Base-by-base conservation (phyloP, 352 stramenopile species). In the Pythium sukuiense region DNA sequence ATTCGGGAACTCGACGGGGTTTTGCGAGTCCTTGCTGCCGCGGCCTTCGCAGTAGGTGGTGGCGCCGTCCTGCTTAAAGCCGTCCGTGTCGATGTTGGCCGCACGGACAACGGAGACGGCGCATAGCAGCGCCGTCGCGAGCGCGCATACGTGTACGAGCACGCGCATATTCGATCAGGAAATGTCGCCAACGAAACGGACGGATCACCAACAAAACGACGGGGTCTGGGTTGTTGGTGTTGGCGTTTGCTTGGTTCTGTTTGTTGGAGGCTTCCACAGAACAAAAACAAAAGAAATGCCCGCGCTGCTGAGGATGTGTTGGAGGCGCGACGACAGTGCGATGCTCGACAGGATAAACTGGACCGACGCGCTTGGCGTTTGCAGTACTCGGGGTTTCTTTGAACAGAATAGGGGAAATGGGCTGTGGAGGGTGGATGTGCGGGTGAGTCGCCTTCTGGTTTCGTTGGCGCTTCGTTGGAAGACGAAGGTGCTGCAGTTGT, bases 11-110 rank as follows among this genome's bases (percentile, higher is more conserved):
- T 32, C 72, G 29, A 68, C 70, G 12, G 54, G 20, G 9, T 43
- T 43, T 18, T 43, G 37, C 37, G 37, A 43, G 12, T 43, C 37
- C 37, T 55, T 67, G 33, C 37, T 41, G 33, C 57, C 72, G 20
- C 86, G 60, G 58, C 83, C 85, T 73, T 90, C 77, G 68, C 85
- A 93, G 68, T 93, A 93, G 8, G 85, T 93, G 26, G 80, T 88
- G 5, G 65, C 32, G 37, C 85, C 83, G 55, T 93, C 81, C 45
- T 80, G 67, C 27, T 70, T 76, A 59, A 88, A 93, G 14, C 81
- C 83, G 16, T 65, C 62, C 52, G 73, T 74, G 64, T 93, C 85
- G 24, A 93, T 84, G 65, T 86, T 80, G 33, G 63, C 65, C 12
- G 63, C 77, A 7, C 37, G 33, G 7, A 59, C 53, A 12, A 18